Percentiles rank a stretch among this genome's conserved stretches.
These are phyloP conservation scores for Cladosporium oxysporum DNA, from an alignment of 2,329 filamentous ascomycete species.

Conservation along the genomic window DNA sequence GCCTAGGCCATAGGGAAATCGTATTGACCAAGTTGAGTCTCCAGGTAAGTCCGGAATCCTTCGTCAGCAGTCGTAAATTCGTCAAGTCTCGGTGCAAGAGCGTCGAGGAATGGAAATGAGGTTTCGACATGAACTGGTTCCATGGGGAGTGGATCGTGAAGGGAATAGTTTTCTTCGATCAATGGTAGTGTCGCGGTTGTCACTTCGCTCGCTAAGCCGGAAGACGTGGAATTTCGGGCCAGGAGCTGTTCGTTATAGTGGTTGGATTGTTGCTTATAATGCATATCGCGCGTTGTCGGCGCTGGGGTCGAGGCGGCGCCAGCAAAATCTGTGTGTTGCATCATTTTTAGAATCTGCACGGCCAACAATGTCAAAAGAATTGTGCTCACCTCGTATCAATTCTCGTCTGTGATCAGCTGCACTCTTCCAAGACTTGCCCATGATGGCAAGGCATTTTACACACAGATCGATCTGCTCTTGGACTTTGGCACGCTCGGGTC, in stretches of 20 bases:
- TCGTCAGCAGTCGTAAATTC: constrained; percentile 13
- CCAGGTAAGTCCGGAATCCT: constrained; percentile 14
- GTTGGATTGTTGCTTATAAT: neutral
- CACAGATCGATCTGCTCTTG: constrained; percentile 13
- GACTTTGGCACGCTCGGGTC: neutral
- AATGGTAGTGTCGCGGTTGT: neutral
- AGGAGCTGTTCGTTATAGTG: neutral
- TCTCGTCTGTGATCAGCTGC: constrained; percentile 1
- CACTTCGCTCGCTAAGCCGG: neutral
- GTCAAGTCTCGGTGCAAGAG: constrained; percentile 4
- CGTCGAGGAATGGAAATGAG: constrained; percentile 9
- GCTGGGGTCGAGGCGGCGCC: neutral
- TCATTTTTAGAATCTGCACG: neutral
- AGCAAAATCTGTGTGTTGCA: neutral
- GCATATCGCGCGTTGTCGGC: neutral
- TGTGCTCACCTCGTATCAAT: constrained; percentile 5
- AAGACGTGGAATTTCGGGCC: neutral
- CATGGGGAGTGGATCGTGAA: neutral
- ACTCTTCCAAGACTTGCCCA: constrained; percentile 12
- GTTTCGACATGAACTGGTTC: neutral
- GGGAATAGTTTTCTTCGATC: neutral
- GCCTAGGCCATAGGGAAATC: constrained; percentile 4
- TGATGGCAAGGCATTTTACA: constrained; percentile 13
- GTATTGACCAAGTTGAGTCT: constrained; percentile 16
- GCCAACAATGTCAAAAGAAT: no score